A percentile compares a stretch with the other conserved stretches of the same genome.
Evolutionary conservation across 2,329 filamentous ascomycete genomes (phyloP).

Genomic region (Aspergillus sp.): DNA sequence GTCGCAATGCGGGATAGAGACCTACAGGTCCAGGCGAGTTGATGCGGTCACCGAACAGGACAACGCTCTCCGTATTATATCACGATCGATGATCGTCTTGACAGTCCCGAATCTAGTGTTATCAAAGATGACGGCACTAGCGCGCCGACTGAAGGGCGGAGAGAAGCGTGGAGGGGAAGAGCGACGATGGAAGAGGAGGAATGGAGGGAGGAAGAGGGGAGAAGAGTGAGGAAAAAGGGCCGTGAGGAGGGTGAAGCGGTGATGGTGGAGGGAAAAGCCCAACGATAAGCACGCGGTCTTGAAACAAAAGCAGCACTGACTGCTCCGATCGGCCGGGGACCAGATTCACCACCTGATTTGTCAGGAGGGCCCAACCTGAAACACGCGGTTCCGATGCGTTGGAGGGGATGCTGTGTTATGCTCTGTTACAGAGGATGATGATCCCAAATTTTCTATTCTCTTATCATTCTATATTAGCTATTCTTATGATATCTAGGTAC

Average conservation of each 20-base stretch:
- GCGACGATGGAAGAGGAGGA: conserved; percentile 1
- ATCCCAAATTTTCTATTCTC: too few relatives aligned
- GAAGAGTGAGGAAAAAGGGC: not conserved
- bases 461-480: too few relatives aligned
- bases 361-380: conserved; percentile 17
- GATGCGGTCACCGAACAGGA: too few relatives aligned
- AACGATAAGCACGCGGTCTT: not conserved
- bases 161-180: not conserved
- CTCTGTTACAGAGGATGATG: not conserved
- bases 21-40: too few relatives aligned
- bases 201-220: not conserved
- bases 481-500: too few relatives aligned
- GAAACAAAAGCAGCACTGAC: not conserved
- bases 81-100: not conserved
- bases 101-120: conserved; percentile 1
- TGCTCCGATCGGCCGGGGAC: conserved; percentile 12
- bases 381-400: conserved; percentile 5
- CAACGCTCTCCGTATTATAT: too few relatives aligned
- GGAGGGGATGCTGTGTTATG: not conserved
- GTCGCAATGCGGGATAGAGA: too few relatives aligned
- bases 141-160: not conserved
- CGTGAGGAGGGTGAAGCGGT: not conserved
- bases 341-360: conserved; percentile 16
- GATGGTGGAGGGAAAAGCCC: not conserved
- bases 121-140: conserved; percentile 1